Conservation (phyloP, 306 rosid species). For the Citrullus colocynthis region DNA sequence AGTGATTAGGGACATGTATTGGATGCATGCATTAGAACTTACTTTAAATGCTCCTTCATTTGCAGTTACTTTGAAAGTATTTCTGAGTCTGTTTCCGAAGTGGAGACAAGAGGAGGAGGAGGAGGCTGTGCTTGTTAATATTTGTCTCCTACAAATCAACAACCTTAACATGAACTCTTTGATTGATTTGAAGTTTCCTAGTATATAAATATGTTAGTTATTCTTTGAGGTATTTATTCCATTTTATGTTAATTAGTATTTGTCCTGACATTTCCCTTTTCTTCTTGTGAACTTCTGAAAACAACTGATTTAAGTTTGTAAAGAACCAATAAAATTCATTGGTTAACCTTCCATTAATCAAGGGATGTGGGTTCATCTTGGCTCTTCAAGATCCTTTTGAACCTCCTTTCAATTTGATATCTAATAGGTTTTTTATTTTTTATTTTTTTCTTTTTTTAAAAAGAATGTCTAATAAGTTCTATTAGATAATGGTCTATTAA, state of each 20-base stretch:
- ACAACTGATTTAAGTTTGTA: neutral
- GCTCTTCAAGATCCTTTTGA: too few relatives aligned
- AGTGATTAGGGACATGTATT: neutral
- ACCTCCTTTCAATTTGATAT: too few relatives aligned
- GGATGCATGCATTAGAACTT: neutral
- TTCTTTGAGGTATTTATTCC: conserved; percentile 8
- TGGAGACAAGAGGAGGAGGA: conserved; percentile 30
- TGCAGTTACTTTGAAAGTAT: conserved; percentile 72
- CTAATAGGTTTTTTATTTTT: too few relatives aligned
- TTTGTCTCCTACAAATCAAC: neutral
- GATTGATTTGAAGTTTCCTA: neutral
- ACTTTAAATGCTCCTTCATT: neutral
- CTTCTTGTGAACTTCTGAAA: neutral
- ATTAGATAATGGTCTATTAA: too few relatives aligned
- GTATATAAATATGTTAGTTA: neutral
- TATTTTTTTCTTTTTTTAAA: too few relatives aligned
- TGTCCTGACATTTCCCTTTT: neutral
- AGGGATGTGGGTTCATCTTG: too few relatives aligned
- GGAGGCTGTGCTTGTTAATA: conserved; percentile 67
- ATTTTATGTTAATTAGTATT: neutral
- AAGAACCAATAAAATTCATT: neutral
- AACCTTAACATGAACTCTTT: conserved; percentile 4
- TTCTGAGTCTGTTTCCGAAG: conserved; percentile 57
- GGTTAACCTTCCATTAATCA: too few relatives aligned
- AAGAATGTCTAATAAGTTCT: too few relatives aligned